Evolutionary conservation across 1,139 yeast genomes (phyloP).

Genomic region (Geotrichum citri-aurantii): DNA sequence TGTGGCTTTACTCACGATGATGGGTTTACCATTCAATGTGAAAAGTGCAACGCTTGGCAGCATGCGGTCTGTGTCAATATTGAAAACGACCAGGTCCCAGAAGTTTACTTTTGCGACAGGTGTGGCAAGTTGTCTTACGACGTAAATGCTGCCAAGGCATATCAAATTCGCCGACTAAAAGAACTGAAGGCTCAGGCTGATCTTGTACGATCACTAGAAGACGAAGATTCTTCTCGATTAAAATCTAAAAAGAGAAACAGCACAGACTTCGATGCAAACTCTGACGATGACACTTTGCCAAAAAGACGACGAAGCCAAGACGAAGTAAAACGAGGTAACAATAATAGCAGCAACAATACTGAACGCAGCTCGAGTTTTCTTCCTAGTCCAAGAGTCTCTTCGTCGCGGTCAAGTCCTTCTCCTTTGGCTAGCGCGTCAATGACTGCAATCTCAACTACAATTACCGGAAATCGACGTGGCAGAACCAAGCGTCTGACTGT

Average conservation of each 20-base stretch:
- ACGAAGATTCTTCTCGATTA: constrained; percentile 1
- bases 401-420: constrained; percentile 6
- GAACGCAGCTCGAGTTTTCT: constrained; percentile 10
- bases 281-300: constrained; percentile 2
- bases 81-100: constrained; percentile 69
- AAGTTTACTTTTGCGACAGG: constrained; percentile 71
- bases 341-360: background rate
- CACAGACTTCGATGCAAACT: background rate
- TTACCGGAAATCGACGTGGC: constrained; percentile 8
- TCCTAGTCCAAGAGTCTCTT: constrained; percentile 7
- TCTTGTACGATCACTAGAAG: background rate
- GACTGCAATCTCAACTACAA: background rate
- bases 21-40: constrained; percentile 93
- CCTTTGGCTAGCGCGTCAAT: background rate
- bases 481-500: constrained; percentile 12
- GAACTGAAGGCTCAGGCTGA: constrained; percentile 3
- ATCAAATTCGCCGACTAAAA: constrained; percentile 26
- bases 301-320: constrained; percentile 12
- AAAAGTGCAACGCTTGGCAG: constrained; percentile 88
- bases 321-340: constrained; percentile 5
- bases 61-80: constrained; percentile 87
- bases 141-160: constrained; percentile 43
- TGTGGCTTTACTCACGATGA: constrained; percentile 90
- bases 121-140: constrained; percentile 64
- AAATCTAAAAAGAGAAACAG: background rate